Evolutionary conservation across 2,329 filamentous ascomycete species (phyloP).

Genomic region (Elsinoe perseae): DNA sequence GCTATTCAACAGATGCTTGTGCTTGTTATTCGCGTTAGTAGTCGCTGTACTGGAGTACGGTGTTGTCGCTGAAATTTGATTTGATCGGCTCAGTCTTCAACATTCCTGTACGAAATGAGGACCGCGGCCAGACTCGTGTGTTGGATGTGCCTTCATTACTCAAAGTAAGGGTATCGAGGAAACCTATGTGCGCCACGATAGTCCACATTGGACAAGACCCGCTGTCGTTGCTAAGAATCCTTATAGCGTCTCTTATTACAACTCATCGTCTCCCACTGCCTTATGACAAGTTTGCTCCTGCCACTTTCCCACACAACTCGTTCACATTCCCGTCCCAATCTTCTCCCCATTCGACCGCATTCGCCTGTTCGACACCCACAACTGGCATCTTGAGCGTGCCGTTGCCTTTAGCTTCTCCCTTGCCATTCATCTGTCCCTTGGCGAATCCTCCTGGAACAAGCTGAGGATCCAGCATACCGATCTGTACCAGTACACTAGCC

Average conservation of each 20-base stretch:
- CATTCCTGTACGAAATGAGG: no score
- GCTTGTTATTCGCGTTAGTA: no score
- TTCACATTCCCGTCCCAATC: constrained; percentile 18
- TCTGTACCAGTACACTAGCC: constrained; percentile 51
- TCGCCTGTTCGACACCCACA: constrained; percentile 39
- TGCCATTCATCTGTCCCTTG: constrained; percentile 21
- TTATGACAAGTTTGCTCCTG: background rate
- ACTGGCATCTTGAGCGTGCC: constrained; percentile 34
- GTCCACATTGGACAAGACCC: background rate
- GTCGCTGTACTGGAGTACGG: no score
- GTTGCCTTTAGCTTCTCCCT: constrained; percentile 33
- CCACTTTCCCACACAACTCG: background rate
- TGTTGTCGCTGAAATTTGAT: no score
- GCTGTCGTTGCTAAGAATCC: background rate
- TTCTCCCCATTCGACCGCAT: constrained; percentile 40
- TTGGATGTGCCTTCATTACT: no score
- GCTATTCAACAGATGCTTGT: no score
- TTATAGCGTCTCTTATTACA: no score
- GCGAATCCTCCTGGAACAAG: constrained; percentile 41
- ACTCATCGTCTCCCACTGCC: background rate
- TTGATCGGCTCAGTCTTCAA: no score
- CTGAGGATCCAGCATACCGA: constrained; percentile 51
- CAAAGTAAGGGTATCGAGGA: no score
- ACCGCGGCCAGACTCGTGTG: no score
- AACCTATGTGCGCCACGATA: no score